Evolutionary conservation across 169 alveolate species (phyloP).

Genomic region (Plasmodium knowlesi): DNA sequence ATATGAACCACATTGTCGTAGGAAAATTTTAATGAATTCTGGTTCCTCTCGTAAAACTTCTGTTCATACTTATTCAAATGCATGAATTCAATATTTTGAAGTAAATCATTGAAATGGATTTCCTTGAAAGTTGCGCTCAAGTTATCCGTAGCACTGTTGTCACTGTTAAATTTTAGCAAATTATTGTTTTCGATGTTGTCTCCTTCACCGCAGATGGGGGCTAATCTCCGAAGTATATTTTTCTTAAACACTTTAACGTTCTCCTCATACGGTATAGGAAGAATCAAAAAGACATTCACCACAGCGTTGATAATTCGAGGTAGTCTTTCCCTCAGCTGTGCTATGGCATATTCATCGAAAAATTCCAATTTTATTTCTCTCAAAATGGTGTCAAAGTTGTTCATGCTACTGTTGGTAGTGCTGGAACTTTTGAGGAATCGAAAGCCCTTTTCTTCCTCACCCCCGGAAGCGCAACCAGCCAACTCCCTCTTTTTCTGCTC

Average conservation of each 20-base stretch:
- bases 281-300: slow-evolving; percentile 45
- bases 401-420: not conserved
- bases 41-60: slow-evolving; percentile 61
- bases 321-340: slow-evolving; percentile 14
- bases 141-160: slow-evolving; percentile 14
- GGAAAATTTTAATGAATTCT: slow-evolving; percentile 20
- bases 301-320: slow-evolving; percentile 35
- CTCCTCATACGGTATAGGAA: slow-evolving; percentile 65
- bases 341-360: slow-evolving; percentile 29
- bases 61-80: slow-evolving; percentile 62
- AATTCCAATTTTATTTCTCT: slow-evolving; percentile 17
- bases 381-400: slow-evolving; percentile 18
- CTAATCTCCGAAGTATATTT: slow-evolving; percentile 45
- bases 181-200: slow-evolving; percentile 45
- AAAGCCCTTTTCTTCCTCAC: not conserved
- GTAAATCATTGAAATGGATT: slow-evolving; percentile 34
- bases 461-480: not conserved
- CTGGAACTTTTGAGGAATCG: slow-evolving; percentile 21
- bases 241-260: slow-evolving; percentile 33
- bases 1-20: slow-evolving; percentile 42
- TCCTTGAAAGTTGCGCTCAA: not conserved
- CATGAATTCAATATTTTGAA: slow-evolving; percentile 64
- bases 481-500: not conserved
- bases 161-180: slow-evolving; percentile 45
- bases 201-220: slow-evolving; percentile 70